These are phyloP conservation scores for Symbiotaphrina buchneri DNA, from an alignment of 495 filamentous ascomycete species.

Conservation along the genomic window DNA sequence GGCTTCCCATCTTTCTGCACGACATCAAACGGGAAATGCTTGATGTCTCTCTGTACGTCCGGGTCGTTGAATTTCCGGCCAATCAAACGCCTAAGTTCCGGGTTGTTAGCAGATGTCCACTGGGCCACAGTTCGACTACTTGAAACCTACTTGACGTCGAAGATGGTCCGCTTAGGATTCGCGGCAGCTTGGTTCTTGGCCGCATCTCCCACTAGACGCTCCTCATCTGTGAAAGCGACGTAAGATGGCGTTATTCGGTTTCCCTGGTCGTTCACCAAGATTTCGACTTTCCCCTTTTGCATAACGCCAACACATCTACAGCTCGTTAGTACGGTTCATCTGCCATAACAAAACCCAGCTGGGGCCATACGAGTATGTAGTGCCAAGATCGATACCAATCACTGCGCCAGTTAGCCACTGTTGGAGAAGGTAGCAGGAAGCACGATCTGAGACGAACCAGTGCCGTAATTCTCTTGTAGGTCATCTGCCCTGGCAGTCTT, in stretches of 20 bases:
- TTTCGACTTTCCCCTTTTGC: conserved; percentile 97
- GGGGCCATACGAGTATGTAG: conserved; percentile 61
- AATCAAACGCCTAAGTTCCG: conserved; percentile 46
- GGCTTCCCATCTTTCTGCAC: conserved; percentile 66
- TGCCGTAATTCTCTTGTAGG: conserved; percentile 54
- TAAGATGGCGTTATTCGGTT: conserved; percentile 98
- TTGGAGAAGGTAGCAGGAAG: conserved; percentile 1
- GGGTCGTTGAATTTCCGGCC: conserved; percentile 77
- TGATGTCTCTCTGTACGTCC: conserved; percentile 63
- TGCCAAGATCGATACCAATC: conserved; percentile 97
- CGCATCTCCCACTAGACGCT: conserved; percentile 91
- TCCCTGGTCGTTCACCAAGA: conserved; percentile 92
- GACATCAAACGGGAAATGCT: conserved; percentile 84
- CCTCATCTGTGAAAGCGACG: conserved; percentile 96
- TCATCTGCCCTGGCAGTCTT: conserved; percentile 55
- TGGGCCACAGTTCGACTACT: background rate
- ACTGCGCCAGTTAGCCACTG: conserved; percentile 20
- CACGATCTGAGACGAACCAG: conserved; percentile 17
- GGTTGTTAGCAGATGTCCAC: conserved; percentile 9
- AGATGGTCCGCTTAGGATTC: conserved; percentile 77
- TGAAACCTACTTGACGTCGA: conserved; percentile 67
- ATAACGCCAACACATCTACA: conserved; percentile 81
- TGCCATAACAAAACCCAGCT: background rate
- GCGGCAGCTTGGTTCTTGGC: conserved; percentile 98
- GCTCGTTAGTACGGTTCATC: conserved; percentile 5